These are phyloP conservation scores for Polygonum aviculare DNA, from an alignment of 148 eudicot species.

Conservation along the genomic window DNA sequence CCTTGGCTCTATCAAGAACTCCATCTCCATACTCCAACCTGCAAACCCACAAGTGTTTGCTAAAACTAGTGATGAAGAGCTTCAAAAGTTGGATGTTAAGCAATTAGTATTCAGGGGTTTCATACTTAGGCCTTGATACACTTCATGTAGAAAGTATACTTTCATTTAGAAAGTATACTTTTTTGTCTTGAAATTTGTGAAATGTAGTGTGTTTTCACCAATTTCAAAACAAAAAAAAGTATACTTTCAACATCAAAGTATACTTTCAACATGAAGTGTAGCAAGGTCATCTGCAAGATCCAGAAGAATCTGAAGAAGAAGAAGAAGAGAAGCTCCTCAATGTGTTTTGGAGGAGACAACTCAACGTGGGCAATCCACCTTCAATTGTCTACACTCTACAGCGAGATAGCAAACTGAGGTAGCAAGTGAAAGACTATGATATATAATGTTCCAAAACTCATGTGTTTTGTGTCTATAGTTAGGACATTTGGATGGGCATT, in stretches of 20 bases:
- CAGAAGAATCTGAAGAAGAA: slow-evolving; percentile 30
- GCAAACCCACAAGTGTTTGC: neutral
- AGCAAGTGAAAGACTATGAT: neutral
- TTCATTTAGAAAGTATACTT: no score
- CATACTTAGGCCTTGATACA: no score
- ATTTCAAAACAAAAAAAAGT: no score
- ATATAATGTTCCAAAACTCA: neutral
- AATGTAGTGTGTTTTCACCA: no score
- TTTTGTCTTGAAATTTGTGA: no score
- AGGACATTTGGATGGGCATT: neutral
- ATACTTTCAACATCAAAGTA: no score
- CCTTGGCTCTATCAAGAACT: slow-evolving; percentile 90
- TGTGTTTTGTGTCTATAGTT: neutral
- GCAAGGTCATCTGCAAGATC: slow-evolving; percentile 68
- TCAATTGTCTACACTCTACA: neutral
- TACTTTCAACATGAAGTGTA: no score
- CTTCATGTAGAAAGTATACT: no score
- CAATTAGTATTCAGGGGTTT: neutral
- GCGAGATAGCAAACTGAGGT: neutral
- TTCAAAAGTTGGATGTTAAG: neutral
- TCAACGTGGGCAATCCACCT: neutral
- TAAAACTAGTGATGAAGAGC: neutral
- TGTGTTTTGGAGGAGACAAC: slow-evolving; percentile 74
- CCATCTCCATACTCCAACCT: slow-evolving; percentile 97
- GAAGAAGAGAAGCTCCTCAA: slow-evolving; percentile 71